phyloP scores from a whole-genome alignment of 2,329 filamentous ascomycete genomes.

The Exophiala mesophila region DNA sequence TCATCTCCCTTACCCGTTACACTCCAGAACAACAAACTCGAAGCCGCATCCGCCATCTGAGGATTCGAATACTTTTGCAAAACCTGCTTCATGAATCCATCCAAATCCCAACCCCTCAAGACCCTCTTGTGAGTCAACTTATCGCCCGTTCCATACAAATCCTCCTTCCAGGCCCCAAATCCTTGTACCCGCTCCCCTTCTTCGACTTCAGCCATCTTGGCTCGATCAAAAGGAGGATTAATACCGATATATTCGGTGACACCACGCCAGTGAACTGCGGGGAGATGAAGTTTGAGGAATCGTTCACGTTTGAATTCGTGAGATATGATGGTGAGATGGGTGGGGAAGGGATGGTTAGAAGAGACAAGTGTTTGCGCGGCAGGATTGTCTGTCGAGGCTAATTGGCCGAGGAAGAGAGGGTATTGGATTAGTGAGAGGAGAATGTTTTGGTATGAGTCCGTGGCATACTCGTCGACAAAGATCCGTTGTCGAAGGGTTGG shows the following conservation, averaged over 20 bases:
- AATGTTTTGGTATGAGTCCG: slow-evolving; percentile 83
- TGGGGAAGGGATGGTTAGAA: slow-evolving; percentile 46
- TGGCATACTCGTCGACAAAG: slow-evolving; percentile 63
- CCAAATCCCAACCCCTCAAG: slow-evolving; percentile 35
- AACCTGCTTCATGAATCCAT: slow-evolving; percentile 9
- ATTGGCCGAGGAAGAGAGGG: slow-evolving; percentile 22
- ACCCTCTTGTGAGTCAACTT: slow-evolving; percentile 34
- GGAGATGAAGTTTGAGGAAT: slow-evolving; percentile 60
- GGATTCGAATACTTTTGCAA: slow-evolving; percentile 1
- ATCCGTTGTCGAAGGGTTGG: slow-evolving; percentile 37
- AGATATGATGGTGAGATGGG: slow-evolving; percentile 58
- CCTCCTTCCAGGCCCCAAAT: slow-evolving; percentile 36
- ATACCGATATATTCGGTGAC: slow-evolving; percentile 55
- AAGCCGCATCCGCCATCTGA: too few relatives aligned
- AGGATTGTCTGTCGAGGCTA: slow-evolving; percentile 1
- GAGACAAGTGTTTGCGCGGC: background rate
- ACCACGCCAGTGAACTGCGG: slow-evolving; percentile 49
- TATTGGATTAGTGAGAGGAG: slow-evolving; percentile 66
- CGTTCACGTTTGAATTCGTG: slow-evolving; percentile 64
- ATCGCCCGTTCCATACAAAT: slow-evolving; percentile 36
- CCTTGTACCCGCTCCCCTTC: slow-evolving; percentile 28
- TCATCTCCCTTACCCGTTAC: too few relatives aligned
- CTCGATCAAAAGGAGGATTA: slow-evolving; percentile 51
- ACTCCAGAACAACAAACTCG: too few relatives aligned
- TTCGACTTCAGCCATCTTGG: slow-evolving; percentile 25